Percentiles rank a stretch among this genome's conserved stretches.
phyloP scores from a whole-genome alignment of 805 yeast species.

The Starmerella etchellsii region DNA sequence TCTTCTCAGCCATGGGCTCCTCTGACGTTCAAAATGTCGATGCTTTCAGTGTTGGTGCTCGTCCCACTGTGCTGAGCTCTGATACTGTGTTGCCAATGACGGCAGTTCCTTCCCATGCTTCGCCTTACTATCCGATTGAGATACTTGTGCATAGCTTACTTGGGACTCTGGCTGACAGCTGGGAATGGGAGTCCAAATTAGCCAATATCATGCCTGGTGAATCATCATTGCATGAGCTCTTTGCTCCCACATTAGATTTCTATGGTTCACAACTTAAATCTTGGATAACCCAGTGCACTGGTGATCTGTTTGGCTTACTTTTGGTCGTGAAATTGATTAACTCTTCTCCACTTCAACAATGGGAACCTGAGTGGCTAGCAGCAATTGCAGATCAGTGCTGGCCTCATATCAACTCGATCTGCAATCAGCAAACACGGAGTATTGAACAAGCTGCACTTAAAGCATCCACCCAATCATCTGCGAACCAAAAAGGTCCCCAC shows the following conservation, averaged over 20 bases:
- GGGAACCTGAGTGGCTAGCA: conserved; percentile 36
- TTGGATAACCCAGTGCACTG: conserved; percentile 11
- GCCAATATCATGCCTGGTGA: neutral
- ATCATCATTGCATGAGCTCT: conserved; percentile 1
- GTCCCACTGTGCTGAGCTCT: conserved; percentile 16
- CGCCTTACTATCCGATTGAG: conserved; percentile 15
- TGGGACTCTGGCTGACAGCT: conserved; percentile 13
- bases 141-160: conserved; percentile 15
- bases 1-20: conserved; percentile 1
- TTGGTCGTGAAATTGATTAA: conserved; percentile 63
- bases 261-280: conserved; percentile 3
- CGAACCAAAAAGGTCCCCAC: conserved; percentile 32
- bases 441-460: conserved; percentile 41
- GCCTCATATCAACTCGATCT: conserved; percentile 71
- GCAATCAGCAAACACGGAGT: conserved; percentile 66
- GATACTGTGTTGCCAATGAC: conserved; percentile 12
- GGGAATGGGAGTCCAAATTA: conserved; percentile 11
- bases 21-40: conserved; percentile 8
- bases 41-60: conserved; percentile 18
- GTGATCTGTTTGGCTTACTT: conserved; percentile 66
- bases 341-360: conserved; percentile 57
- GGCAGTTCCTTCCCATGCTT: conserved; percentile 7
- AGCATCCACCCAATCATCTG: conserved; percentile 17
- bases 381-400: conserved; percentile 56
- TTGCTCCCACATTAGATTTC: conserved; percentile 9